Percentiles rank a stretch among this genome's conserved stretches.
These are phyloP conservation scores for Wickerhamomyces sp. DNA, from an alignment of 1,139 yeast species.

Conservation along the genomic window DNA sequence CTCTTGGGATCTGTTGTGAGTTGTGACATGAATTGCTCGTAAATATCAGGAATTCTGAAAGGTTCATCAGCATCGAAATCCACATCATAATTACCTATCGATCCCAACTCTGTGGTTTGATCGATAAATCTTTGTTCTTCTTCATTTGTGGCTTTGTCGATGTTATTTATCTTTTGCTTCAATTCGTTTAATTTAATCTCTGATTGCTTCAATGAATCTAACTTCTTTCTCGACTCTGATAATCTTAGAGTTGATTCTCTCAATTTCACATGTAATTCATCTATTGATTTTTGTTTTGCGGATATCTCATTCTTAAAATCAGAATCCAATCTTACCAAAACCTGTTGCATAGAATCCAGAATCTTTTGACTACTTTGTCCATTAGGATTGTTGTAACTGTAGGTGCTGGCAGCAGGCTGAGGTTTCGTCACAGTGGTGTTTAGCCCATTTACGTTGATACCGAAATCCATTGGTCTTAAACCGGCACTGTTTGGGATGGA, in stretches of 20 bases:
- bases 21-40: constrained; percentile 40
- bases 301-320: constrained; percentile 46
- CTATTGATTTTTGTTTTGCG: constrained; percentile 40
- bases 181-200: constrained; percentile 38
- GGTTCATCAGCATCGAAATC: constrained; percentile 85
- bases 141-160: constrained; percentile 51
- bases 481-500: constrained; percentile 78
- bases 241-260: constrained; percentile 43
- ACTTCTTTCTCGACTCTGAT: constrained; percentile 38
- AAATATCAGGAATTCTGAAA: constrained; percentile 57
- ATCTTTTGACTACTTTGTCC: constrained; percentile 35
- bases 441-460: constrained; percentile 30
- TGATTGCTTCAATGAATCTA: constrained; percentile 37
- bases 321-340: constrained; percentile 34
- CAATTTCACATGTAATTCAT: constrained; percentile 40
- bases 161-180: constrained; percentile 46
- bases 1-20: constrained; percentile 24
- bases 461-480: constrained; percentile 80
- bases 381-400: constrained; percentile 2
- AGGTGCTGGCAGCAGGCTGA: not conserved
- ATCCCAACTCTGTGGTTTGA: constrained; percentile 33
- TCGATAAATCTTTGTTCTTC: constrained; percentile 49
- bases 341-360: constrained; percentile 36
- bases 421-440: constrained; percentile 1
- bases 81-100: constrained; percentile 39